Percentiles rank a stretch among this genome's conserved stretches.
These are phyloP conservation scores for Coemansia sp. DNA, from an alignment of 192 early-diverging fungal species.

Conservation along the genomic window DNA sequence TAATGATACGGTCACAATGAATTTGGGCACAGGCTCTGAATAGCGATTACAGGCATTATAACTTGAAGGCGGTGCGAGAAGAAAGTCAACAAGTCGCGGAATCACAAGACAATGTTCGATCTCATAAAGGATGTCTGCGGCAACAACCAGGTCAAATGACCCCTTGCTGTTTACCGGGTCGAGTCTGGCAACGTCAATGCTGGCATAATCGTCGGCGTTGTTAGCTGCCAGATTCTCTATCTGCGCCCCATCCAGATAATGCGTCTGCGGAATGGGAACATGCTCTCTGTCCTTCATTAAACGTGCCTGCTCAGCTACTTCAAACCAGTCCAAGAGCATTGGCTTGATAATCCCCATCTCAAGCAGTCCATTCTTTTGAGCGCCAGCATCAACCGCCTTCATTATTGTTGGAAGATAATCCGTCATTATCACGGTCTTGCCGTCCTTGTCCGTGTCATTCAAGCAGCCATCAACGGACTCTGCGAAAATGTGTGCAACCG, in stretches of 20 bases:
- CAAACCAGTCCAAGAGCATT: conserved; percentile 21
- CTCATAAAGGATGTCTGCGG: conserved; percentile 34
- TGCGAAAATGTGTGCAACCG: conserved; percentile 6
- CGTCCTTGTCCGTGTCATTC: not conserved
- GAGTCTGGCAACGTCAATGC: not conserved
- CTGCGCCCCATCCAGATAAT: conserved; percentile 10
- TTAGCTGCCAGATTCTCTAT: not conserved
- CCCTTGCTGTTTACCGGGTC: not conserved
- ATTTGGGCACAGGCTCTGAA: not conserved
- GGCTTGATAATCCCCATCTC: not conserved
- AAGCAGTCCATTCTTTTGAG: conserved; percentile 12
- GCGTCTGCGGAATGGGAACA: not conserved
- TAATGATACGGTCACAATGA: conserved; percentile 16
- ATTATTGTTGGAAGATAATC: conserved; percentile 25
- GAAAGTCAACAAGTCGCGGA: conserved; percentile 19
- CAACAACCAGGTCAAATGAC: conserved; percentile 20
- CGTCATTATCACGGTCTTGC: conserved; percentile 17
- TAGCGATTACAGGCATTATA: not conserved
- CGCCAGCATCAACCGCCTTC: conserved; percentile 6
- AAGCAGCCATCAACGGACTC: not conserved
- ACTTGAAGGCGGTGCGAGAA: conserved; percentile 5
- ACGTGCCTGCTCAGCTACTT: conserved; percentile 1
- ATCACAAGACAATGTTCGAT: conserved; percentile 22
- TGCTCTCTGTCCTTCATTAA: not conserved
- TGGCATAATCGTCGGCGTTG: not conserved